Percentiles rank a stretch among this genome's conserved stretches.
Conservation (phyloP, 192 early-diverging fungal genomes). For the Mortierella hygrophila region DNA sequence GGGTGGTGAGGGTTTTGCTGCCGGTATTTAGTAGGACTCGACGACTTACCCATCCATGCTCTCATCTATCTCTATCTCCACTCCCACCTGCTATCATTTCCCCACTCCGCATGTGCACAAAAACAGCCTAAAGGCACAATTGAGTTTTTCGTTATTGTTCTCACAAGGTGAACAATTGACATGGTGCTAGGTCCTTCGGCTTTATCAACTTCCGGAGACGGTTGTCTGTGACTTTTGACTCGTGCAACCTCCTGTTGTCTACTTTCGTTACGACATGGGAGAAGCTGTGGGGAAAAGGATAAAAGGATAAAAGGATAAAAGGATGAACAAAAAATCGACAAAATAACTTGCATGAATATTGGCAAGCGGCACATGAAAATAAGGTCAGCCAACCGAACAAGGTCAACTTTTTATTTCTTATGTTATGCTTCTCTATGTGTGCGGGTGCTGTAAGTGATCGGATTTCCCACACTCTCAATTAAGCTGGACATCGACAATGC, state of each 20-base stretch:
- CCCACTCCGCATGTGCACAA: neutral
- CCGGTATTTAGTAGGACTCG: conserved; percentile 1
- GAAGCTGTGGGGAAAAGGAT: too few species aligned
- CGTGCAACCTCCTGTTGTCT: neutral
- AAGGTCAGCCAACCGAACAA: neutral
- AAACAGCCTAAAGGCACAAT: neutral
- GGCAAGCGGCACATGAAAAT: neutral
- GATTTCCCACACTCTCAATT: neutral
- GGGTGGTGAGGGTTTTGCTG: neutral
- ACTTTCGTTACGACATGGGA: neutral
- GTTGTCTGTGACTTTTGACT: neutral
- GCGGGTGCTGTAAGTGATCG: neutral
- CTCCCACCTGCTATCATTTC: neutral
- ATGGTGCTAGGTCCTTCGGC: neutral
- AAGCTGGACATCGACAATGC: neutral
- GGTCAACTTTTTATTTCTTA: neutral
- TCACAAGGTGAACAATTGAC: neutral
- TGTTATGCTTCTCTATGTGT: neutral
- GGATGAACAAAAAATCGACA: neutral
- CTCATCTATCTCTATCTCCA: neutral
- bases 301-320: neutral
- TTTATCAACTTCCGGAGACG: neutral
- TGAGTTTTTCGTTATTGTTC: neutral
- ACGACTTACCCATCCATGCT: neutral
- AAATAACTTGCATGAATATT: neutral